Conservation (phyloP, 495 filamentous ascomycete species). For the Massariosphaeria phaeospora region DNA sequence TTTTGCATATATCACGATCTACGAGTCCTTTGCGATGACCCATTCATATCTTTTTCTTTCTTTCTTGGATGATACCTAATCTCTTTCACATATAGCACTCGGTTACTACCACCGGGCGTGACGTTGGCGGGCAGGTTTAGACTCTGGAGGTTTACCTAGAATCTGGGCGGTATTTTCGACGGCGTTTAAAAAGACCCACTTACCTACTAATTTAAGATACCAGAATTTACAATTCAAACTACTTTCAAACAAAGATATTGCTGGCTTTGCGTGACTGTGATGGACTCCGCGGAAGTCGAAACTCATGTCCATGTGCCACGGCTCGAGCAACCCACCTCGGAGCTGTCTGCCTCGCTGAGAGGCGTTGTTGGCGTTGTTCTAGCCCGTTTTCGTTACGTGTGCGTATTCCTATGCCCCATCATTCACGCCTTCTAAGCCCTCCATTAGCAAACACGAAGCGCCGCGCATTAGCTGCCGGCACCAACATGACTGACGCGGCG, state of each 20-base stretch:
- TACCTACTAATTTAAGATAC: constrained; percentile 1
- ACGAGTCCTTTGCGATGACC: not conserved
- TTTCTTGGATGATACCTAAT: not conserved
- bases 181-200: not conserved
- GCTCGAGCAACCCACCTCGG: no score
- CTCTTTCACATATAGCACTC: not conserved
- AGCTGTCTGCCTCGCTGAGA: no score
- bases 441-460: constrained; percentile 2
- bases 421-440: no score
- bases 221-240: not conserved
- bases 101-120: not conserved
- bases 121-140: not conserved
- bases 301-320: not conserved
- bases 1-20: not conserved
- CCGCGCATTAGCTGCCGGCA: constrained; percentile 7
- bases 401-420: no score
- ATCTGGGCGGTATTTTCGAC: not conserved
- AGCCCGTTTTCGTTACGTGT: no score
- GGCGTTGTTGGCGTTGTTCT: no score
- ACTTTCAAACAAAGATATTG: not conserved
- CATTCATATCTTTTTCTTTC: not conserved
- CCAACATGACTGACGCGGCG: not conserved
- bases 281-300: not conserved
- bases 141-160: no score
- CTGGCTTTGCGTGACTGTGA: not conserved